Evolutionary conservation across 495 filamentous ascomycete genomes (phyloP).

Genomic region (Cercophora samala): DNA sequence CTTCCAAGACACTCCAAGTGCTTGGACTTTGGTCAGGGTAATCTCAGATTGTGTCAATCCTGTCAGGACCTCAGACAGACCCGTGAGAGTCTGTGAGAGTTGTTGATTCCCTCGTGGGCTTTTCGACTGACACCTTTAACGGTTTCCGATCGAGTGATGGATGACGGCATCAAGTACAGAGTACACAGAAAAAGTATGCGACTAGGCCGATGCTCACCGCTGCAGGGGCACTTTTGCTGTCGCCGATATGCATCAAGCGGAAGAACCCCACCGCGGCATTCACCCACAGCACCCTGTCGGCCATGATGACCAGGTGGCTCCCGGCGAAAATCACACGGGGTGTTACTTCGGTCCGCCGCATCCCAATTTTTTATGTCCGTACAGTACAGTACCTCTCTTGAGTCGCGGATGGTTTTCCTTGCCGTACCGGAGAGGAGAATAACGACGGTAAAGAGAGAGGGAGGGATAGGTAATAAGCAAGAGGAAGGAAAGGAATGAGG

Average conservation of each 20-base stretch:
- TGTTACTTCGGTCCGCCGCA: neutral
- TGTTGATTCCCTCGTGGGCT: neutral
- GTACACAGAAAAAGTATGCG: neutral
- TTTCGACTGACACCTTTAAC: neutral
- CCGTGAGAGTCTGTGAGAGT: neutral
- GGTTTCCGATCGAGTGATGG: neutral
- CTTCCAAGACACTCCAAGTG: neutral
- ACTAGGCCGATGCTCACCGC: neutral
- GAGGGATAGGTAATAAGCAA: too few species aligned
- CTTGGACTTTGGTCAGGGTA: neutral
- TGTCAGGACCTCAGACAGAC: neutral
- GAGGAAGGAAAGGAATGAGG: neutral
- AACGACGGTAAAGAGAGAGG: too few species aligned
- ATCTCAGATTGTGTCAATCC: neutral
- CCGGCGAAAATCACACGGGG: neutral
- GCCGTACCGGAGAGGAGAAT: neutral
- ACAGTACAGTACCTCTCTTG: neutral
- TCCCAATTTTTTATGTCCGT: neutral
- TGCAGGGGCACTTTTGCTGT: neutral
- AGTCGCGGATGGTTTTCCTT: neutral
- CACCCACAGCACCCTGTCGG: neutral
- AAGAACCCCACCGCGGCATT: neutral
- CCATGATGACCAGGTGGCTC: neutral
- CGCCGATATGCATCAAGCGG: neutral
- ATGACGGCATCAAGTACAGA: neutral